A percentile compares a stretch with the other conserved stretches of the same genome.
Evolutionary conservation across 495 filamentous ascomycete species (phyloP).

Genomic region (Lasiosphaeria miniovina): DNA sequence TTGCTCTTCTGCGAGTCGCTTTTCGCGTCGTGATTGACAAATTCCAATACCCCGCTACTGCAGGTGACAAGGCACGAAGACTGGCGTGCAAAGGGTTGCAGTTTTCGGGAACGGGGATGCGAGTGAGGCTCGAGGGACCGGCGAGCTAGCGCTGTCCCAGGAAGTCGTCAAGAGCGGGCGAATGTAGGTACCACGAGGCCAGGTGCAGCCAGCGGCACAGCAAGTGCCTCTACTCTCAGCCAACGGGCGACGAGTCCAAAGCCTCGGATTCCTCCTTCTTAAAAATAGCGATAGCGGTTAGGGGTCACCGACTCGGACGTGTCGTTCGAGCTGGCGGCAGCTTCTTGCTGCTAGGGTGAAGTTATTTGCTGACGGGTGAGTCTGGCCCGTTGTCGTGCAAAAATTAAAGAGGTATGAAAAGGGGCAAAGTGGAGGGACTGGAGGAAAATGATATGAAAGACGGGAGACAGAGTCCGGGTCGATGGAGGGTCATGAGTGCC

Average conservation of each 20-base stretch:
- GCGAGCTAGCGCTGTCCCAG: conserved; percentile 20
- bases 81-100: not conserved
- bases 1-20: too few relatives aligned
- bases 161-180: conserved; percentile 12
- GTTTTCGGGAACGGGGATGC: not conserved
- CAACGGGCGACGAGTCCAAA: conserved; percentile 25
- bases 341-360: too few relatives aligned
- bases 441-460: not conserved
- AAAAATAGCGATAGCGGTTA: not conserved
- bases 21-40: not conserved
- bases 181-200: conserved; percentile 22
- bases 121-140: conserved; percentile 12
- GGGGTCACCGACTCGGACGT: conserved; percentile 4
- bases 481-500: too few relatives aligned
- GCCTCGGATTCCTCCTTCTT: conserved; percentile 13
- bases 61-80: not conserved
- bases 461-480: too few relatives aligned
- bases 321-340: too few relatives aligned
- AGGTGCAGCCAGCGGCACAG: conserved; percentile 26
- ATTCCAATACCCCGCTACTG: conserved; percentile 3
- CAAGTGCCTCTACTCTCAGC: conserved; percentile 13
- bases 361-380: not conserved
- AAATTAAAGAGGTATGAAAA: not conserved
- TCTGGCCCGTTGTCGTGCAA: conserved; percentile 11
- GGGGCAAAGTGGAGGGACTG: too few relatives aligned